Evolutionary conservation across 2,329 filamentous ascomycete species (phyloP).

Genomic region (Balansia obtecta): DNA sequence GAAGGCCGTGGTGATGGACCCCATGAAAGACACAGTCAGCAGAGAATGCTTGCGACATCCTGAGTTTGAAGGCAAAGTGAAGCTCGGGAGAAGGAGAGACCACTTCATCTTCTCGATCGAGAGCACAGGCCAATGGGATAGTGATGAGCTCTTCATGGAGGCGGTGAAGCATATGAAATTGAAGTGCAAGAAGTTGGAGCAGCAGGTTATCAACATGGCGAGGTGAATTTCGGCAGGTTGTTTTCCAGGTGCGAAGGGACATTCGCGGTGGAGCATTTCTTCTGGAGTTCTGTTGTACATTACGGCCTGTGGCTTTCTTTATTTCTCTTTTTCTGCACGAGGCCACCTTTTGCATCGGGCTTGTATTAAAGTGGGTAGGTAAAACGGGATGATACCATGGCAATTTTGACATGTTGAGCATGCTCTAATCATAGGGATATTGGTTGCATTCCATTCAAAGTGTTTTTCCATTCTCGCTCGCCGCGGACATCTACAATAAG

Average conservation of each 20-base stretch:
- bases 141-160: constrained; percentile 87
- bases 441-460: too few relatives aligned
- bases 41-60: constrained; percentile 82
- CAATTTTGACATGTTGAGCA: background rate
- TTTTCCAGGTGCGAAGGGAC: background rate
- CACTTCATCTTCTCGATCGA: constrained; percentile 97
- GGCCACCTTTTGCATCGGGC: background rate
- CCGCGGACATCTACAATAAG: background rate
- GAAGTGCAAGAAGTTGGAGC: constrained; percentile 66
- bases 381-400: constrained; percentile 22
- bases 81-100: constrained; percentile 77
- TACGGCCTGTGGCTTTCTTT: constrained; percentile 1
- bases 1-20: constrained; percentile 77
- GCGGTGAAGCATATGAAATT: constrained; percentile 72
- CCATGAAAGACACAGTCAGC: constrained; percentile 92
- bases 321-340: constrained; percentile 6
- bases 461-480: too few relatives aligned
- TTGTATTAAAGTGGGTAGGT: constrained; percentile 16
- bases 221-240: constrained; percentile 21
- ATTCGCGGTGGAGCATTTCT: background rate
- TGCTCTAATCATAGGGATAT: background rate
- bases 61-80: constrained; percentile 93
- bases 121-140: constrained; percentile 90
- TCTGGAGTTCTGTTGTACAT: constrained; percentile 3
- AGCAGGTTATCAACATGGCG: constrained; percentile 55